phyloP scores from a whole-genome alignment of 768 basidiomycete species.

The Lactifluus echinatus region DNA sequence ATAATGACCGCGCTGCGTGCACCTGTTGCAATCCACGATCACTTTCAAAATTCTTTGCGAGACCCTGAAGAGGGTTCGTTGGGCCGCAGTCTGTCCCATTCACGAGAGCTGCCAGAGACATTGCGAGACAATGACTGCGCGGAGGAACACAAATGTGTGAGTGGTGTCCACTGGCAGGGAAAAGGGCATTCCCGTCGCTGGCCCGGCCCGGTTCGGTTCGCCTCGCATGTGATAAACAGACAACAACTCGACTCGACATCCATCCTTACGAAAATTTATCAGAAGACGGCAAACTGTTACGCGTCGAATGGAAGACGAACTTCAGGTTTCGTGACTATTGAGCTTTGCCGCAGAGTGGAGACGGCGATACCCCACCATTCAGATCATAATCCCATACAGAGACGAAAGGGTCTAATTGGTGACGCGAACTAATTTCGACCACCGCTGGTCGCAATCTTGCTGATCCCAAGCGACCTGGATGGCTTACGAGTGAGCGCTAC shows the following conservation, averaged over 20 bases:
- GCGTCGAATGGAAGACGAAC: too few species aligned
- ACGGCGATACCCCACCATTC: background rate
- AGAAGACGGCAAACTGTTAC: too few species aligned
- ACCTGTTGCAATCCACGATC: conserved; percentile 80
- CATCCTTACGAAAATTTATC: too few species aligned
- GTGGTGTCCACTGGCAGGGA: too few species aligned
- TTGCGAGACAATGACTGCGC: conserved; percentile 23
- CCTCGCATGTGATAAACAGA: background rate
- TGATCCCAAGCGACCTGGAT: background rate
- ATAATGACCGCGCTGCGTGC: conserved; percentile 17
- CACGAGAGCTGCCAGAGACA: conserved; percentile 77
- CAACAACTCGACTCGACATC: background rate
- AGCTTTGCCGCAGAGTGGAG: background rate
- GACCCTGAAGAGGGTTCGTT: conserved; percentile 68
- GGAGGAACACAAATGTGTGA: too few species aligned
- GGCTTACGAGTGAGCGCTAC: background rate
- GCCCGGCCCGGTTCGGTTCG: too few species aligned
- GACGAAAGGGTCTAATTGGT: background rate
- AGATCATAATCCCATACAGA: background rate
- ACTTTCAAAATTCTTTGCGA: conserved; percentile 70
- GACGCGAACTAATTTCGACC: background rate
- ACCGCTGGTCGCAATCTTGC: too few species aligned
- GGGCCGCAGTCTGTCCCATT: conserved; percentile 80
- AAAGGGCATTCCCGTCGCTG: too few species aligned
- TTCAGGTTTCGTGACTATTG: too few species aligned